phyloP scores from a whole-genome alignment of 1,284 basidiomycete genomes.

The Ceratobasidium sp. region DNA sequence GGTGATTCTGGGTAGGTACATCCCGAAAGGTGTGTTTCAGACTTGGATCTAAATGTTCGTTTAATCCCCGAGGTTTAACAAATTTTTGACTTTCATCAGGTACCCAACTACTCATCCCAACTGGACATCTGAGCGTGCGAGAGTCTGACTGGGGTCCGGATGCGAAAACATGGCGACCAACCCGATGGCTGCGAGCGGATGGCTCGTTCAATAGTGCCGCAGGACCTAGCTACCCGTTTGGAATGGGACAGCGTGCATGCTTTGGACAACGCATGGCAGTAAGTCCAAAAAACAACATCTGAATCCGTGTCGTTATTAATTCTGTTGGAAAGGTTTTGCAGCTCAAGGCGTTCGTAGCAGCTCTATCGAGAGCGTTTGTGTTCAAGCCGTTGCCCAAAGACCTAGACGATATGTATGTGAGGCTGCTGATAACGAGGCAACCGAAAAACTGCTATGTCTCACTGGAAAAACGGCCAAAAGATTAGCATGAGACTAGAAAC shows the following conservation, averaged over 20 bases:
- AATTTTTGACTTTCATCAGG: neutral
- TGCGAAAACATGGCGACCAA: slow-evolving; percentile 5
- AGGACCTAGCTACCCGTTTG: slow-evolving; percentile 24
- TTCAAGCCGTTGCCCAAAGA: slow-evolving; percentile 3
- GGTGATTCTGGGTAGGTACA: slow-evolving; percentile 14
- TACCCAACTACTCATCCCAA: neutral
- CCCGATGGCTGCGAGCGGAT: slow-evolving; percentile 3
- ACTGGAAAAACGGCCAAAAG: neutral
- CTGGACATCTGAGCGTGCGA: neutral
- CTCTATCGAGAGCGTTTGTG: slow-evolving; percentile 26
- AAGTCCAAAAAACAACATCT: neutral
- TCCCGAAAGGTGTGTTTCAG: slow-evolving; percentile 26
- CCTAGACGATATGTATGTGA: neutral
- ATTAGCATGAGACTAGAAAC: too few relatives aligned
- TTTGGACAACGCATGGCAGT: slow-evolving; percentile 22
- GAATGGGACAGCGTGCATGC: slow-evolving; percentile 4
- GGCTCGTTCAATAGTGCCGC: slow-evolving; percentile 5
- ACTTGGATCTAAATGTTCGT: neutral
- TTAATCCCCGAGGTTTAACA: neutral
- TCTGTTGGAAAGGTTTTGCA: neutral
- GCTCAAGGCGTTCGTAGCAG: slow-evolving; percentile 20
- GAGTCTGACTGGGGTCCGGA: slow-evolving; percentile 30
- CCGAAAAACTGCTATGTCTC: neutral
- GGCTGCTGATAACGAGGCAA: neutral
- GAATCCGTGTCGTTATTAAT: neutral